Conservation (phyloP, 2,329 filamentous ascomycete species). For the Penicillium concentricum region DNA sequence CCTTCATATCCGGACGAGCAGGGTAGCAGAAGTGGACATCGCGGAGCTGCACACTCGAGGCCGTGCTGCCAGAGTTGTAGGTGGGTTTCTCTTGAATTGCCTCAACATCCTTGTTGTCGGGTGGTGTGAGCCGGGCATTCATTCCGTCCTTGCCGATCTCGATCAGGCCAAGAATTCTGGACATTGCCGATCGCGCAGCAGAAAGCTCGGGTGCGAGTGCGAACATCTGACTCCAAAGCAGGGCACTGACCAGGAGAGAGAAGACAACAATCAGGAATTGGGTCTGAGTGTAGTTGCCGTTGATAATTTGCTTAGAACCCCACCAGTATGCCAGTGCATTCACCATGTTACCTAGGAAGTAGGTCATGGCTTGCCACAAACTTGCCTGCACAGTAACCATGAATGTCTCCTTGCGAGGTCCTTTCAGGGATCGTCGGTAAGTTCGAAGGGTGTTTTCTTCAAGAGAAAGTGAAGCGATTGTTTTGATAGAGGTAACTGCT, state of each 20-base stretch:
- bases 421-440: slow-evolving; percentile 47
- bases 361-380: slow-evolving; percentile 47
- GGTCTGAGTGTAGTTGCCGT: slow-evolving; percentile 64
- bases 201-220: slow-evolving; percentile 73
- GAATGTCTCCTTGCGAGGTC: slow-evolving; percentile 51
- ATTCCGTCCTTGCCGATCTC: slow-evolving; percentile 38
- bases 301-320: slow-evolving; percentile 68
- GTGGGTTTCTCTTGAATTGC: slow-evolving; percentile 19
- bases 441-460: slow-evolving; percentile 50
- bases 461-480: slow-evolving; percentile 52
- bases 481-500: slow-evolving; percentile 53
- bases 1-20: slow-evolving; percentile 58
- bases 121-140: slow-evolving; percentile 12
- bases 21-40: slow-evolving; percentile 67
- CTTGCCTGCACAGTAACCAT: slow-evolving; percentile 49
- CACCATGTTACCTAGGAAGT: slow-evolving; percentile 60
- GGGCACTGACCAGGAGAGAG: slow-evolving; percentile 69
- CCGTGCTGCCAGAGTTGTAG: slow-evolving; percentile 26
- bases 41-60: slow-evolving; percentile 53
- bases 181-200: slow-evolving; percentile 61
- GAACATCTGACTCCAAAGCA: slow-evolving; percentile 73
- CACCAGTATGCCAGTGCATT: slow-evolving; percentile 80
- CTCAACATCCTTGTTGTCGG: slow-evolving; percentile 23
- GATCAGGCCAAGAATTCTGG: slow-evolving; percentile 52
- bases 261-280: slow-evolving; percentile 72